Evolutionary conservation across 1,139 yeast species (phyloP).

Genomic region (Saccharomyces hybrid): DNA sequence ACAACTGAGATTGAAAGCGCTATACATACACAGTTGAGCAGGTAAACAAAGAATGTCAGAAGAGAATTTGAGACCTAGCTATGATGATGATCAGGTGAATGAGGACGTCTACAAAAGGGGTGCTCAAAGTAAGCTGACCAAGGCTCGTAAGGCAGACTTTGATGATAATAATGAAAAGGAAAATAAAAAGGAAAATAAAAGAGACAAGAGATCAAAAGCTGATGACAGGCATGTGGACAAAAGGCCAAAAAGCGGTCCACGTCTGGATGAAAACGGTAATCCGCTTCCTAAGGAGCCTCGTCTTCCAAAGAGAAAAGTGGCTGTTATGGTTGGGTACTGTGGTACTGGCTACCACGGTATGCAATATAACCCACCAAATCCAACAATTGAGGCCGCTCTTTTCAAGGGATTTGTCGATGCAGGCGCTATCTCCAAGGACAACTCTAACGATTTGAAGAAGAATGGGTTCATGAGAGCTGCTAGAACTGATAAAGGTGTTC

Average conservation of each 20-base stretch:
- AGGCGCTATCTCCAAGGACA: conserved; percentile 85
- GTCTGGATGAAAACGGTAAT: conserved; percentile 55
- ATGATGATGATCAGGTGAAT: conserved; percentile 27
- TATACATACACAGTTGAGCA: background rate
- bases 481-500: conserved; percentile 97
- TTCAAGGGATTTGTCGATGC: conserved; percentile 80
- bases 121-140: conserved; percentile 41
- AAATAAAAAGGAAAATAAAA: conserved; percentile 14
- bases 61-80: conserved; percentile 16
- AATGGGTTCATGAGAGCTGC: conserved; percentile 94
- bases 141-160: conserved; percentile 39
- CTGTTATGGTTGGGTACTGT: conserved; percentile 90
- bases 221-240: conserved; percentile 13
- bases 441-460: conserved; percentile 84
- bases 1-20: too few relatives aligned
- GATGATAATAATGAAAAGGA: conserved; percentile 27
- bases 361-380: conserved; percentile 88
- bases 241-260: conserved; percentile 24
- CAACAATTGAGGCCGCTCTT: conserved; percentile 90
- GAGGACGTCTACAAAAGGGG: conserved; percentile 39
- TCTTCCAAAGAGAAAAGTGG: conserved; percentile 58
- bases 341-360: conserved; percentile 98
- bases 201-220: too few relatives aligned
- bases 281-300: conserved; percentile 40
- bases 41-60: conserved; percentile 11